Base-by-base conservation (phyloP, 257 asterid species). In the Misopates orontium region DNA sequence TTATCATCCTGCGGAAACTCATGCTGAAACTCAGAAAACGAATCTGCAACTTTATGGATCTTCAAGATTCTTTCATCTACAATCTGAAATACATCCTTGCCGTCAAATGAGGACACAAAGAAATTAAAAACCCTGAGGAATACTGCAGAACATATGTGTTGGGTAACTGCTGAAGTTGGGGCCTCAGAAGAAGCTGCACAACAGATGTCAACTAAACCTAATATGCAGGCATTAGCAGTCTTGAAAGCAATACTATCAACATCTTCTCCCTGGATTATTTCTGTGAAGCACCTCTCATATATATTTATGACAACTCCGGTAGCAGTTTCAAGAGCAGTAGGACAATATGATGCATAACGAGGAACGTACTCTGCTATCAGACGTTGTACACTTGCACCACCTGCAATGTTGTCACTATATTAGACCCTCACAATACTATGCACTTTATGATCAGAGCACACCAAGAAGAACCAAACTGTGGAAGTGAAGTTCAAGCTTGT, bases 241-340 rank as follows among this genome's bases (percentile, higher is more conserved):
- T 87, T 96, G 79, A 79, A 89, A 28, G 93, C 84, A 76, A 81
- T 78, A 76, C 84, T 88, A 64, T 87, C 92, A 59, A 64, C 65
- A 71, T 89, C 96, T 71, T 84, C 91, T 68, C 85, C 96, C 61
- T 71, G 77, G 69, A 69, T 80, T 71, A 84, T 75, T 76, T 71
- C 60, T 17, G 78, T 55, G 71, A 82, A 71, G 69, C 87, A 83
- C 83, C 84, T 71, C 40, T 85, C 82, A 70, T 85, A 86, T 75
- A 92, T 78, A 74, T 76, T 73, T 69, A 80, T 78, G 66, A 87
- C 76, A 68, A 80, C 89, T 60, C 83, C 84, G 48, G 69, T 79
- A 13, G 98, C 96, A 70, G 90, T 84, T 76, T 85, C 98, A 78
- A 92, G 95, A 51, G 98, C 90, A 73, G 79, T 63, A 32, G 91